Evolutionary conservation across 2,329 filamentous ascomycete species (phyloP), one percentile per base, ranked within the genome.

Genomic region (Pseudogymnoascus sp.): DNA sequence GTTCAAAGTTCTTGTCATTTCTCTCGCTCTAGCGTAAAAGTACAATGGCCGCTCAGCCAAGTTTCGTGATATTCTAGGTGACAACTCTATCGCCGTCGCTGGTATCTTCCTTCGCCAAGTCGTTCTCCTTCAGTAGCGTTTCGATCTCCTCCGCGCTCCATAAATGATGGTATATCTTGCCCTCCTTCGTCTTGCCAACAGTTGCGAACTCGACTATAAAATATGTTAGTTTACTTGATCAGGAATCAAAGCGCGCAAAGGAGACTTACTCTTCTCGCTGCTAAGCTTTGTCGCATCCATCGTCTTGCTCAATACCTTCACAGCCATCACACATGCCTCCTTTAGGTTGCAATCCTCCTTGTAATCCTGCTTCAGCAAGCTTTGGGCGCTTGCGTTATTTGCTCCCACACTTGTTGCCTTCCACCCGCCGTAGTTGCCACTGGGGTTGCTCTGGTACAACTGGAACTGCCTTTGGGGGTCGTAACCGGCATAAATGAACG

Each of bases 261-360:
- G 6, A 24, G 46, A 82, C 90, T 77, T 80, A 96, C 93, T 96
- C 86, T 99, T 99, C 84, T 99, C 95, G 74, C 92, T 96, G 82
- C 92, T 97, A 74, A 99, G 80, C 83, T 97, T 99, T 62, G 93
- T 98, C 62, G 93, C 96, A 77, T 99, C 95, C 96, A 99, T 99
- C 5, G 95, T 99, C 87, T 99, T 99, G 84, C 95, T 98, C 69
- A 99, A 80, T 67, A 99, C 95, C 84, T 99, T 99, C 76, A 99
- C 95, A 10, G 95, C 95, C 83, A 97, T 89, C 62, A 89, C 92
- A 76, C 95, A 99, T 4, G 96, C 95, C 81, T 99, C 95, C 81
- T 96, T 91, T 74, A 99, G 78, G 69, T 91, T 89, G 77, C 93
- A 98, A 71, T 98, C 93, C 79, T 99, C 95, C 83, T 98, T 97